Percentiles rank a stretch among this genome's conserved stretches.
phyloP scores from a whole-genome alignment of 2,329 filamentous ascomycete species.

The Arthrobotrys megalospora region DNA sequence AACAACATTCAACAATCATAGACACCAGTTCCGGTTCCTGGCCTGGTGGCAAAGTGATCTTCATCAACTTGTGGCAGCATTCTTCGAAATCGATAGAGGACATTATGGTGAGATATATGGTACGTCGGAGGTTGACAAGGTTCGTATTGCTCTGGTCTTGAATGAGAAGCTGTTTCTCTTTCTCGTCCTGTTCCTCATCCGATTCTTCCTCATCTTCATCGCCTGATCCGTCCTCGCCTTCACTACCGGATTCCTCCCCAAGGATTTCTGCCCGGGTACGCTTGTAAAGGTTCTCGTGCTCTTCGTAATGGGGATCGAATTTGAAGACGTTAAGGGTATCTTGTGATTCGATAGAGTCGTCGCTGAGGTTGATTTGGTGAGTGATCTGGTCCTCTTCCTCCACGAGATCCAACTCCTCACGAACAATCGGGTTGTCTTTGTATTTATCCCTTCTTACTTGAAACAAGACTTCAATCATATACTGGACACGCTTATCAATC shows the following conservation, averaged over 20 bases:
- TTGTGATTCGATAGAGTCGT: constrained; percentile 81
- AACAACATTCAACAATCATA: constrained; percentile 98
- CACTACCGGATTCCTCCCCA: constrained; percentile 89
- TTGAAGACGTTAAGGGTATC: constrained; percentile 97
- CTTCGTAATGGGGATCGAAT: constrained; percentile 88
- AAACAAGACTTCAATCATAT: constrained; percentile 98
- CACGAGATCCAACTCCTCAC: constrained; percentile 92
- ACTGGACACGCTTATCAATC: constrained; percentile 98
- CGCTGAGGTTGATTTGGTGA: constrained; percentile 85
- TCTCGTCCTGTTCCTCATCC: constrained; percentile 81
- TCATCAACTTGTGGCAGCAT: constrained; percentile 96
- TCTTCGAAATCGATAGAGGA: constrained; percentile 96
- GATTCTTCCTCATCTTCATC: constrained; percentile 76
- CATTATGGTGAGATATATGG: constrained; percentile 98
- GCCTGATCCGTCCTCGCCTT: constrained; percentile 75
- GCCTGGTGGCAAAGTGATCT: constrained; percentile 86
- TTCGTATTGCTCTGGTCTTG: constrained; percentile 98
- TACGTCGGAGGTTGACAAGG: constrained; percentile 90
- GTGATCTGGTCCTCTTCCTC: constrained; percentile 99
- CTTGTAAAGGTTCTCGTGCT: constrained; percentile 90
- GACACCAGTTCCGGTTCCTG: constrained; percentile 91
- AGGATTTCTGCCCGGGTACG: constrained; percentile 93
- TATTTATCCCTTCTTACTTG: constrained; percentile 96
- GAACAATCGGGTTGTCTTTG: constrained; percentile 92
- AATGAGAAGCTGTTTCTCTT: constrained; percentile 90